A percentile compares a stretch with the other conserved stretches of the same genome.
phyloP scores from a whole-genome alignment of 768 basidiomycete genomes.

The Roridomyces roridus region DNA sequence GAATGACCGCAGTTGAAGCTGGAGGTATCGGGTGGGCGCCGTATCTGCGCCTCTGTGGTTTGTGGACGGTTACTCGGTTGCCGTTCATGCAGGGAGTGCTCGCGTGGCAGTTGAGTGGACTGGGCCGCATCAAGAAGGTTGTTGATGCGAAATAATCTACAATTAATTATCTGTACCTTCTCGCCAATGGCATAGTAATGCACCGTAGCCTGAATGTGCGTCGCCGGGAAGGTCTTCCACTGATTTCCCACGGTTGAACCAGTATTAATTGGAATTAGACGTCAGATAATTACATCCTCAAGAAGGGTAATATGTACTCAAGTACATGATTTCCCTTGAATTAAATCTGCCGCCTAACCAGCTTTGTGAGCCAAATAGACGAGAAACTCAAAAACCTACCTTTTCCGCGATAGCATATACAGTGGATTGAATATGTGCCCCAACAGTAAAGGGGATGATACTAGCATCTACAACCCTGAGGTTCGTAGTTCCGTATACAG shows the following conservation, averaged over 20 bases:
- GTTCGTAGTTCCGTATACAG: not conserved
- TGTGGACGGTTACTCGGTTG: conserved; percentile 12
- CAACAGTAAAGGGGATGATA: not conserved
- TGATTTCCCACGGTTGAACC: too few species aligned
- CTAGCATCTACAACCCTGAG: not conserved
- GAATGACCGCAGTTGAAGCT: conserved; percentile 27
- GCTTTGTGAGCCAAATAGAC: not conserved
- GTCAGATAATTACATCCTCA: too few species aligned
- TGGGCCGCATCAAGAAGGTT: conserved; percentile 27
- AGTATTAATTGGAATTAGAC: too few species aligned
- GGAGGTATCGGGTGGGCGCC: not conserved
- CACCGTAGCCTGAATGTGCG: too few species aligned
- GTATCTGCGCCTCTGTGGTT: conserved; percentile 1
- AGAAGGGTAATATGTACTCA: too few species aligned
- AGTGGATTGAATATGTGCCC: not conserved
- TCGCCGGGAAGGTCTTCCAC: too few species aligned
- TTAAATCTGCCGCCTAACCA: not conserved
- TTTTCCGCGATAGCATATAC: conserved; percentile 2
- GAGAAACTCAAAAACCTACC: not conserved
- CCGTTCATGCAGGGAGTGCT: conserved; percentile 25
- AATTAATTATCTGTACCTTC: too few species aligned
- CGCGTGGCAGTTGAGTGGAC: conserved; percentile 39
- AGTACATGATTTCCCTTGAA: not conserved
- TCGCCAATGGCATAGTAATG: too few species aligned
- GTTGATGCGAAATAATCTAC: too few species aligned